phyloP scores from a whole-genome alignment of 768 basidiomycete species.

The Austroboletus eburneus region DNA sequence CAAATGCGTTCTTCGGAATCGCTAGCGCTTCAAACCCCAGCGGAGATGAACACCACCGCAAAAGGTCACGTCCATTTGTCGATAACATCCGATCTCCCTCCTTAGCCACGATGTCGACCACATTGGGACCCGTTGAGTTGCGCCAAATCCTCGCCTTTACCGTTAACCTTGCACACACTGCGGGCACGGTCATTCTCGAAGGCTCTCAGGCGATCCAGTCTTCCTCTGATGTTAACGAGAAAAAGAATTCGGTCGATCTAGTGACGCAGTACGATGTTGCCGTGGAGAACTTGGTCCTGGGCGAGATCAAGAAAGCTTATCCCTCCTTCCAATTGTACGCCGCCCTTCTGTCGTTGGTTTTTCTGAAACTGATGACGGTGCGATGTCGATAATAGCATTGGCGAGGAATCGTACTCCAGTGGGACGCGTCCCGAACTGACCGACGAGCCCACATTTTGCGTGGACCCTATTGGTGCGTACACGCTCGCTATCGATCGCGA shows the following conservation, averaged over 20 bases:
- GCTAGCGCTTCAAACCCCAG: no score
- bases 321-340: slow-evolving; percentile 82
- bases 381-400: slow-evolving; percentile 53
- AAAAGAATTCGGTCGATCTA: slow-evolving; percentile 92
- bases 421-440: slow-evolving; percentile 68
- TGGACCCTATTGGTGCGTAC: slow-evolving; percentile 83
- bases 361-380: background rate
- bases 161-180: slow-evolving; percentile 63
- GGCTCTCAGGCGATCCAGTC: slow-evolving; percentile 72
- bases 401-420: slow-evolving; percentile 87
- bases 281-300: slow-evolving; percentile 82
- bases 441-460: slow-evolving; percentile 91
- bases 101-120: slow-evolving; percentile 27
- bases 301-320: slow-evolving; percentile 59
- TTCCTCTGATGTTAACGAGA: slow-evolving; percentile 62
- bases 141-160: slow-evolving; percentile 65
- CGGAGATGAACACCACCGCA: no score
- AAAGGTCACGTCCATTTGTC: no score
- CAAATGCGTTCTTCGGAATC: no score
- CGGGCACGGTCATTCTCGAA: slow-evolving; percentile 72
- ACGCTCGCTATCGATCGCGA: background rate
- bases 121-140: slow-evolving; percentile 42
- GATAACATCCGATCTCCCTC: background rate
- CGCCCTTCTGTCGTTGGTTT: background rate
- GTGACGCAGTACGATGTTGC: slow-evolving; percentile 93